Conservation (phyloP, 495 filamentous ascomycete genomes). For the Aspergillus leporis region DNA sequence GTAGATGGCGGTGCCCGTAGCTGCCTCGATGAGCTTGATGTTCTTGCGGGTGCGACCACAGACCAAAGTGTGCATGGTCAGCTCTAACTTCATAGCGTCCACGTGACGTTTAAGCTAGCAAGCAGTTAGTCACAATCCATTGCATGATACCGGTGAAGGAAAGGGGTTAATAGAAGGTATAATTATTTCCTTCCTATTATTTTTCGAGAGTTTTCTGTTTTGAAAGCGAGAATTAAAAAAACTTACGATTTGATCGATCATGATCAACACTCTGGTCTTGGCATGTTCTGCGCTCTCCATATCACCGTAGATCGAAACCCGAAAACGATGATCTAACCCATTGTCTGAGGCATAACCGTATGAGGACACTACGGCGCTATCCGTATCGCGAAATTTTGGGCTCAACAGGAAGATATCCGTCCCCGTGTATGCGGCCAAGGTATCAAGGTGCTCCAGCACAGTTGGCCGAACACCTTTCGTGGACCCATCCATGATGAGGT, state of each 20-base stretch:
- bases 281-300: conserved; percentile 94
- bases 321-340: conserved; percentile 74
- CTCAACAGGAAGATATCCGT: conserved; percentile 95
- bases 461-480: conserved; percentile 65
- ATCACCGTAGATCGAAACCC: conserved; percentile 92
- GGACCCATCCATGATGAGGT: conserved; percentile 73
- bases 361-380: conserved; percentile 54
- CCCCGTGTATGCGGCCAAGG: conserved; percentile 79
- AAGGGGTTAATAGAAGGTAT: background rate
- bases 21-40: conserved; percentile 93
- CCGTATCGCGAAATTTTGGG: conserved; percentile 63
- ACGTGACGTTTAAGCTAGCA: conserved; percentile 80
- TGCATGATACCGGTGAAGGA: background rate
- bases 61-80: conserved; percentile 83
- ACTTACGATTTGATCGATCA: conserved; percentile 95
- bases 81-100: conserved; percentile 78
- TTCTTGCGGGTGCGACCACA: conserved; percentile 93
- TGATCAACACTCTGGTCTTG: conserved; percentile 91
- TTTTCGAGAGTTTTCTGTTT: background rate
- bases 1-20: conserved; percentile 93
- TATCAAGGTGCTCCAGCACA: conserved; percentile 82
- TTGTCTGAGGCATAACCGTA: conserved; percentile 68
- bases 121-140: conserved; percentile 29
- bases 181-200: background rate
- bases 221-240: background rate